phyloP scores from a whole-genome alignment of 306 rosid genomes.

The Vigna reflexopilosa region DNA sequence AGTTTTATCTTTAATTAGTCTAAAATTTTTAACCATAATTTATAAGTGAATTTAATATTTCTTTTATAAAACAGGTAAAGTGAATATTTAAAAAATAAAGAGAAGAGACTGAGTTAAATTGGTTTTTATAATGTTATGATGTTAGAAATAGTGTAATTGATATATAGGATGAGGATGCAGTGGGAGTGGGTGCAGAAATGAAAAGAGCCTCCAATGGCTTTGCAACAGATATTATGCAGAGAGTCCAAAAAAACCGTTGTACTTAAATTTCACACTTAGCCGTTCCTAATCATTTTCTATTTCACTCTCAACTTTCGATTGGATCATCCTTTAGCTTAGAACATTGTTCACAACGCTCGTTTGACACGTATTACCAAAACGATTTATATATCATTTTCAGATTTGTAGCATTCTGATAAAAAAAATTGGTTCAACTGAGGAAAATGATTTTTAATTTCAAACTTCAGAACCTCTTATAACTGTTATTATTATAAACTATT shows the following conservation, averaged over 20 bases:
- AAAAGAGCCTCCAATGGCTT: neutral
- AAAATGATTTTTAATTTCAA: neutral
- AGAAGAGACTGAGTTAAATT: too few species aligned
- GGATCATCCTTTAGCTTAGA: constrained; percentile 2
- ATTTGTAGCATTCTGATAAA: neutral
- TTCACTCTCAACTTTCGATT: constrained; percentile 19
- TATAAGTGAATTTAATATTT: too few species aligned
- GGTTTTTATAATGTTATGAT: too few species aligned
- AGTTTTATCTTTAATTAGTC: too few species aligned
- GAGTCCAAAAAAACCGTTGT: constrained; percentile 17
- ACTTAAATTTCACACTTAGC: constrained; percentile 23
- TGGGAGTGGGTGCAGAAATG: constrained; percentile 9
- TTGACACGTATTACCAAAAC: constrained; percentile 11
- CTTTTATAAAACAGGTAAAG: too few species aligned
- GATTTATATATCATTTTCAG: constrained; percentile 18
- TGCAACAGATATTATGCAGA: neutral
- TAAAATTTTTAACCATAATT: too few species aligned
- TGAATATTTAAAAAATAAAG: too few species aligned
- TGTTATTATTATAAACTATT: neutral
- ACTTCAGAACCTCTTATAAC: neutral
- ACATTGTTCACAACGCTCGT: neutral
- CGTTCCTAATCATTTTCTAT: constrained; percentile 23
- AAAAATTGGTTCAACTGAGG: neutral
- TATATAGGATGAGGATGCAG: neutral
- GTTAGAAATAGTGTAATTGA: too few species aligned